phyloP scores from a whole-genome alignment of 108 stramenopile genomes.

The Stephanodiscus minutulus region DNA sequence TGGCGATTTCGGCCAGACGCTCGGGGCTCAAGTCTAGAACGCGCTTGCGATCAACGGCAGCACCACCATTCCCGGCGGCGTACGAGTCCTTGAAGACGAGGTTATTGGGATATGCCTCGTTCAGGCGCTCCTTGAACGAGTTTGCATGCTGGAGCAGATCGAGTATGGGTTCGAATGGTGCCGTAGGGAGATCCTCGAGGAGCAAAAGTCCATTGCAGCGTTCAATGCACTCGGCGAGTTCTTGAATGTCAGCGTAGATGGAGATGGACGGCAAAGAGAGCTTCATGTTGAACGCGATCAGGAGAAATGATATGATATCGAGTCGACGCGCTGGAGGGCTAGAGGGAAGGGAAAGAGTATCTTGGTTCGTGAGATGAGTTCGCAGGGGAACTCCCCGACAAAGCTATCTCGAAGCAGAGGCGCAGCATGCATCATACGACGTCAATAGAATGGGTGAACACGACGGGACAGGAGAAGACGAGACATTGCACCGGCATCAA shows the following conservation, averaged over 20 bases:
- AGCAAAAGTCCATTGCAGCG: slow-evolving; percentile 6
- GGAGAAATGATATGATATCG: not conserved
- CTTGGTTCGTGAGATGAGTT: too few relatives aligned
- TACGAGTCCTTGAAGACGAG: slow-evolving; percentile 37
- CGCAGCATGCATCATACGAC: too few relatives aligned
- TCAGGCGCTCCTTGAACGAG: slow-evolving; percentile 17
- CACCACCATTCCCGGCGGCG: slow-evolving; percentile 10
- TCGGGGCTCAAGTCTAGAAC: slow-evolving; percentile 41
- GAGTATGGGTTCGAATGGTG: slow-evolving; percentile 2
- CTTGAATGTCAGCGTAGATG: not conserved
- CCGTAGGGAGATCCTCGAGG: slow-evolving; percentile 2
- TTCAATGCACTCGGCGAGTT: slow-evolving; percentile 3
- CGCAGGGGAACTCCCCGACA: too few relatives aligned
- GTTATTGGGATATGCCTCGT: slow-evolving; percentile 30
- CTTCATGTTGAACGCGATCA: not conserved
- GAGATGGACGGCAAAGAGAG: not conserved
- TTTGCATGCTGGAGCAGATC: not conserved
- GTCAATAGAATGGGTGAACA: too few relatives aligned
- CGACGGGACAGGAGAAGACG: too few relatives aligned
- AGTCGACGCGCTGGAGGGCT: too few relatives aligned
- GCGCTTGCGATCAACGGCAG: slow-evolving; percentile 26
- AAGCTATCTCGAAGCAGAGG: too few relatives aligned
- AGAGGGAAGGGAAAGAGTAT: too few relatives aligned
- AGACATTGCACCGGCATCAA: too few relatives aligned
- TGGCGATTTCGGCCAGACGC: slow-evolving; percentile 18